phyloP scores from a whole-genome alignment of 2,329 filamentous ascomycete species.

The Tolypocladium ophioglossoides region DNA sequence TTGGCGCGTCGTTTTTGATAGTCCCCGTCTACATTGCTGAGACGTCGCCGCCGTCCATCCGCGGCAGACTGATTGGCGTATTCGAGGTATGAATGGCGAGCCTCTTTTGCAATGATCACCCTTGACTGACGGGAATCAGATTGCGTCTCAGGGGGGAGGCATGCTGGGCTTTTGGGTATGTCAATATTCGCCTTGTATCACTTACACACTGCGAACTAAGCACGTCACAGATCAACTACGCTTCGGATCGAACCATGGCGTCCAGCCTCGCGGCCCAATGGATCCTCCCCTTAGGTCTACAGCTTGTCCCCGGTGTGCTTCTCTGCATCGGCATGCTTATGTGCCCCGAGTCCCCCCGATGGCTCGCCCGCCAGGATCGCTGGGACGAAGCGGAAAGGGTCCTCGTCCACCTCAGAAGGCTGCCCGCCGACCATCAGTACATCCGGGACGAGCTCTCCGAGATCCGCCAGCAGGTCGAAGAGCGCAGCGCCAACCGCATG shows the following conservation, averaged over 20 bases:
- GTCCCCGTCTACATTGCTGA: constrained; percentile 33
- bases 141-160: constrained; percentile 18
- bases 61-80: constrained; percentile 40
- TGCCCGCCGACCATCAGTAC: constrained; percentile 25
- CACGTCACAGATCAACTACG: constrained; percentile 16
- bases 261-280: constrained; percentile 19
- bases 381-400: constrained; percentile 35
- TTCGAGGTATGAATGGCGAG: constrained; percentile 26
- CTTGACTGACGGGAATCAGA: neutral
- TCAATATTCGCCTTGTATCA: too few relatives aligned
- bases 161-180: constrained; percentile 30
- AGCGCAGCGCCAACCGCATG: constrained; percentile 21
- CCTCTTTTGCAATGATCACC: neutral
- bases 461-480: constrained; percentile 46
- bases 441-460: constrained; percentile 40
- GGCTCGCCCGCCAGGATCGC: constrained; percentile 45
- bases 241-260: neutral
- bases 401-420: constrained; percentile 21
- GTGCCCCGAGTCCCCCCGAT: constrained; percentile 50
- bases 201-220: neutral
- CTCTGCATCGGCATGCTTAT: constrained; percentile 44
- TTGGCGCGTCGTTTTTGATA: constrained; percentile 37
- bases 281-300: constrained; percentile 47
- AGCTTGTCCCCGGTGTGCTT: constrained; percentile 43
- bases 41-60: constrained; percentile 35